Conservation (phyloP, 257 asterid genomes). For the Przewalskia tangutica region DNA sequence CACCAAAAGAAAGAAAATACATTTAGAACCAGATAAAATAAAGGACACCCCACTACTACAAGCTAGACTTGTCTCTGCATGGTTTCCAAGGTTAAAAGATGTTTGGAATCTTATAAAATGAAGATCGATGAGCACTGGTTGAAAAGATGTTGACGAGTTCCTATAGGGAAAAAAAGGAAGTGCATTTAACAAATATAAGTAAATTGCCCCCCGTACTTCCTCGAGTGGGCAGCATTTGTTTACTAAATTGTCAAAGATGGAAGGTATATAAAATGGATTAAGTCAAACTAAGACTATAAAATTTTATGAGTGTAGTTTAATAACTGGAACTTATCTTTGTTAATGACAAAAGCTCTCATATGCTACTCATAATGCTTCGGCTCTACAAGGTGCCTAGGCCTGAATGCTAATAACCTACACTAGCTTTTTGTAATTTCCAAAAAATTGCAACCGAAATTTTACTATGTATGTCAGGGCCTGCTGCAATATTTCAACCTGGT, state of each 20-base stretch:
- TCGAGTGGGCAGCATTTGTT: not conserved
- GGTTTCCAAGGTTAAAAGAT: not conserved
- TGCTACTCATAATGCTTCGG: not conserved
- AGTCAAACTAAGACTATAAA: not conserved
- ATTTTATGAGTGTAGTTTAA: not conserved
- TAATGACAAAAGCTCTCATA: not conserved
- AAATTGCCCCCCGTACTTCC: not conserved
- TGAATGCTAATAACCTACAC: not conserved
- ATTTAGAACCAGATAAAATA: not conserved
- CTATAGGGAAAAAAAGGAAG: not conserved
- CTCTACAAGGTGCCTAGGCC: not conserved
- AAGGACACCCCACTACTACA: not conserved
- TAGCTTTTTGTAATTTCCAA: not conserved
- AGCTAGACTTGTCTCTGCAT: not conserved
- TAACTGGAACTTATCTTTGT: not conserved
- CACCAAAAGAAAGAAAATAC: not conserved
- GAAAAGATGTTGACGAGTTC: not conserved
- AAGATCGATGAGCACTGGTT: not conserved
- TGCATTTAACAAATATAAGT: not conserved
- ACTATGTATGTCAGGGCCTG: slow-evolving; percentile 43
- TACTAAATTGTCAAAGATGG: not conserved
- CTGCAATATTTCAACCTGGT: slow-evolving; percentile 82
- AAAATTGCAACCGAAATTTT: not conserved
- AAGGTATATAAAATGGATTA: not conserved
- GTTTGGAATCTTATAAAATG: not conserved